A percentile compares a stretch with the other conserved stretches of the same genome.
phyloP scores from a whole-genome alignment of 345 rosid genomes.

The Boechera retrofracta region DNA sequence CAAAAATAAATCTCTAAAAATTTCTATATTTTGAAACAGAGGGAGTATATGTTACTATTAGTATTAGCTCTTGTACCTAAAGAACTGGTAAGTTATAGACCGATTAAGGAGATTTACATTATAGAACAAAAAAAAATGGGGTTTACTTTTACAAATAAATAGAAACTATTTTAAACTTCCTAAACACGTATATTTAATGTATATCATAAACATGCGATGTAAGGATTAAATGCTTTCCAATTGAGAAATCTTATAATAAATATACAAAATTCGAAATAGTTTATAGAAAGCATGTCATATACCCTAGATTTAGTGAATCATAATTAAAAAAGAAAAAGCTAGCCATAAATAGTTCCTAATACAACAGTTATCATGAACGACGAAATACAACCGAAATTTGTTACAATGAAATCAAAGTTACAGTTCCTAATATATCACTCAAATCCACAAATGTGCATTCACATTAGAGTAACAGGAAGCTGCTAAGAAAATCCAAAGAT shows the following conservation, averaged over 20 bases:
- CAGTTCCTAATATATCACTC: too few relatives aligned
- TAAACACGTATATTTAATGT: conserved; percentile 2
- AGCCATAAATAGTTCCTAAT: too few relatives aligned
- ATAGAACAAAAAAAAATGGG: not conserved
- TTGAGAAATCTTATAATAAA: not conserved
- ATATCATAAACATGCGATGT: not conserved
- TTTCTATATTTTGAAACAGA: too few relatives aligned
- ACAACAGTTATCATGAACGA: too few relatives aligned
- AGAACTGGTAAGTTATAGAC: conserved; percentile 2
- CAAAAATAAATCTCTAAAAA: too few relatives aligned
- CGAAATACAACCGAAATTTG: too few relatives aligned
- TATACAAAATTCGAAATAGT: not conserved
- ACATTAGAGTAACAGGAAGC: too few relatives aligned
- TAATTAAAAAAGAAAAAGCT: not conserved
- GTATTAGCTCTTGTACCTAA: not conserved
- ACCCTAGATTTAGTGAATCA: not conserved
- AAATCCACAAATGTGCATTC: too few relatives aligned
- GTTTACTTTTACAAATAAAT: not conserved
- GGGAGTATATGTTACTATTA: not conserved
- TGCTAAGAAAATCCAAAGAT: too few relatives aligned
- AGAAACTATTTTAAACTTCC: not conserved
- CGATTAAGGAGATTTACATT: not conserved
- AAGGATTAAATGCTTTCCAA: not conserved
- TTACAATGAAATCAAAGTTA: too few relatives aligned
- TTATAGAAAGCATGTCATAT: not conserved